phyloP scores from a whole-genome alignment of 2,329 filamentous ascomycete species.

The Penicillium sclerotigenum region DNA sequence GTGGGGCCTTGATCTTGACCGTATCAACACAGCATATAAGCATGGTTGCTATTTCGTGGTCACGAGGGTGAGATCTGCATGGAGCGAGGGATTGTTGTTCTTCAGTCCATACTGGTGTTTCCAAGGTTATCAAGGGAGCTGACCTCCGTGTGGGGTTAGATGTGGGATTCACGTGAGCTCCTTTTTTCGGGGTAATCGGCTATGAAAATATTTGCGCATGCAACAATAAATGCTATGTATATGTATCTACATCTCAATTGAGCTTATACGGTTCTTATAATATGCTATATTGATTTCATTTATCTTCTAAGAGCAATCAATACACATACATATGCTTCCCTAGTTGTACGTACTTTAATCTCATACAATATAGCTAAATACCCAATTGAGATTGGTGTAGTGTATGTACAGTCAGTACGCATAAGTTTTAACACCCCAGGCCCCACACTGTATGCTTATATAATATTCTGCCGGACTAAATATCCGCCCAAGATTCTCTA shows the following conservation, averaged over 20 bases:
- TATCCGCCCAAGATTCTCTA: too few species aligned
- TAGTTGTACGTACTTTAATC: not conserved
- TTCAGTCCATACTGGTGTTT: not conserved
- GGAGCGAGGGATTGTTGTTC: not conserved
- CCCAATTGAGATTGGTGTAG: not conserved
- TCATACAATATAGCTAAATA: not conserved
- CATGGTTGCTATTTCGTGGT: constrained; percentile 17
- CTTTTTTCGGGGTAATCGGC: constrained; percentile 1
- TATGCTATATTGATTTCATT: not conserved
- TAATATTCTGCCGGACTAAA: too few species aligned
- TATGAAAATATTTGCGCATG: not conserved
- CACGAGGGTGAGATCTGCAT: not conserved
- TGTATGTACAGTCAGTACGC: too few species aligned
- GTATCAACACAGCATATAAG: constrained; percentile 11
- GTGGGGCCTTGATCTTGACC: constrained; percentile 15
- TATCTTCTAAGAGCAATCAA: not conserved
- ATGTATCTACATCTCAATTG: not conserved
- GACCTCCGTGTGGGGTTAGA: constrained; percentile 3
- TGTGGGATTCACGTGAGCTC: constrained; percentile 6
- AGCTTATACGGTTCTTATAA: not conserved
- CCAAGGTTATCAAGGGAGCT: not conserved
- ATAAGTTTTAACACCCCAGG: too few species aligned
- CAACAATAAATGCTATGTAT: not conserved
- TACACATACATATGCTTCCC: not conserved
- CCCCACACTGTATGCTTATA: too few species aligned